Base-by-base conservation (phyloP, 805 yeast genomes). In the Yamadazyma kitorensis region DNA sequence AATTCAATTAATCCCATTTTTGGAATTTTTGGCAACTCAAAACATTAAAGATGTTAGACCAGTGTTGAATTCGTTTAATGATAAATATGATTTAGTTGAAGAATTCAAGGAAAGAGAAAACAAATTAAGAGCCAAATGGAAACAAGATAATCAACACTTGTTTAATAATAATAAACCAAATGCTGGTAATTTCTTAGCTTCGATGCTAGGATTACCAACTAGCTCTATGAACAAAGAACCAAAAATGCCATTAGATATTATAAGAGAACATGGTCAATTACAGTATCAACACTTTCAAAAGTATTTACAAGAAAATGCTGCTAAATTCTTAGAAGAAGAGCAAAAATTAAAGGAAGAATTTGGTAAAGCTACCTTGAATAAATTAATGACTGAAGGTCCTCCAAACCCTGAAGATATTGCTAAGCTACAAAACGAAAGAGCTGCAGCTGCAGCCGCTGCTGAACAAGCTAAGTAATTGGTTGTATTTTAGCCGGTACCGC, bases 11-110 rank as follows among this genome's bases (percentile, higher is more conserved):
- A 87, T 93, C 54, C 97, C 98, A 38, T 82, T 93, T 67, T 76
- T 93, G 48, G 99, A 93, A 67, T 93, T 86, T 66, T 65, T 93
- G 41, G 98, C 96, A 11, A 85, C 95, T 11, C 95, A 87, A 61
- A 76, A 74, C 24, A 70, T 85, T 49, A 76, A 76, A 59, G 98
- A 93, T 61, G 93, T 93, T 36, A 85, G 97, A 65, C 95, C 95
- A 20, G 76, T 88, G 22, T 68, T 94, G 48, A 70, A 73, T 44
- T 76, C 95, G 6, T 93, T 80, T 65, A 59, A 71, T 22, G 85
- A 80, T 54, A 79, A 79, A 55, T 58, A 68, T 36, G 61, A 80
- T 27, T 77, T 91, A 34, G 79, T 93, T 8, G 79, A 73, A 34
- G 98, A 89, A 59, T 93, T 85, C 55, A 74, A 79, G 33, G 71